A percentile compares a stretch with the other conserved stretches of the same genome.
These are phyloP conservation scores for Rhodotorula sphaerocarpa DNA, from an alignment of 768 basidiomycete species.

Conservation along the genomic window DNA sequence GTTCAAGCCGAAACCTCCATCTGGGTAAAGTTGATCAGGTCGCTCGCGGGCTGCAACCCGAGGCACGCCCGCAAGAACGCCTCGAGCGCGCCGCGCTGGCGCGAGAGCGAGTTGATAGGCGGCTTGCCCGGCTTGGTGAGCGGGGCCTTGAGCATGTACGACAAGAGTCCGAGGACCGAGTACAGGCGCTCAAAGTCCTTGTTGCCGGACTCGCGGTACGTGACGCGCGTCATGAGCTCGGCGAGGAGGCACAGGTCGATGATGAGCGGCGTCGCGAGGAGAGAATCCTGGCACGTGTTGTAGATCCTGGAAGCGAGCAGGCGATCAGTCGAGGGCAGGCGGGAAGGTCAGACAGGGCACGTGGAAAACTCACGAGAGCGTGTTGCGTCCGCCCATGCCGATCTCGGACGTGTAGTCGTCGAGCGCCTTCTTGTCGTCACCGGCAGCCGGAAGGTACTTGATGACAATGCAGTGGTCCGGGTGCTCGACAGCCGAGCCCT, in stretches of 20 bases:
- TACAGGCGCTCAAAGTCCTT: slow-evolving; percentile 73
- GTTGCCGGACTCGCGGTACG: slow-evolving; percentile 55
- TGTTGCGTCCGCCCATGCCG: slow-evolving; percentile 86
- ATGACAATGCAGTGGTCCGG: slow-evolving; percentile 77
- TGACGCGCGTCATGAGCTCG: slow-evolving; percentile 84
- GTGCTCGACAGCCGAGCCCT: slow-evolving; percentile 63
- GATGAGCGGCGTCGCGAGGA: slow-evolving; percentile 91
- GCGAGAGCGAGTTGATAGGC: slow-evolving; percentile 88
- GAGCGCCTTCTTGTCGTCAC: slow-evolving; percentile 97
- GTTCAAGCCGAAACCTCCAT: slow-evolving; percentile 13
- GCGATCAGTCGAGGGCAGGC: neutral
- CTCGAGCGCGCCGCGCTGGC: slow-evolving; percentile 80
- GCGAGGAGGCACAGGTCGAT: slow-evolving; percentile 86
- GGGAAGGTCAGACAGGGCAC: slow-evolving; percentile 45
- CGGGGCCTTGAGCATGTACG: slow-evolving; percentile 86
- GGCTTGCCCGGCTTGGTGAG: slow-evolving; percentile 57
- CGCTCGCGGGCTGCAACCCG: slow-evolving; percentile 49
- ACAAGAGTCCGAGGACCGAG: slow-evolving; percentile 81
- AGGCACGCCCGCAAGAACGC: slow-evolving; percentile 36
- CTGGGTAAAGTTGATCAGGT: slow-evolving; percentile 53
- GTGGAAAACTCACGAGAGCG: slow-evolving; percentile 55
- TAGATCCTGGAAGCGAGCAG: slow-evolving; percentile 48
- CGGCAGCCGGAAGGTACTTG: slow-evolving; percentile 69
- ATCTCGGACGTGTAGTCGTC: slow-evolving; percentile 98
- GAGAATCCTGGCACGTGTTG: slow-evolving; percentile 94